Base-by-base conservation (phyloP, 108 stramenopile species). In the Nitzschia sp. region DNA sequence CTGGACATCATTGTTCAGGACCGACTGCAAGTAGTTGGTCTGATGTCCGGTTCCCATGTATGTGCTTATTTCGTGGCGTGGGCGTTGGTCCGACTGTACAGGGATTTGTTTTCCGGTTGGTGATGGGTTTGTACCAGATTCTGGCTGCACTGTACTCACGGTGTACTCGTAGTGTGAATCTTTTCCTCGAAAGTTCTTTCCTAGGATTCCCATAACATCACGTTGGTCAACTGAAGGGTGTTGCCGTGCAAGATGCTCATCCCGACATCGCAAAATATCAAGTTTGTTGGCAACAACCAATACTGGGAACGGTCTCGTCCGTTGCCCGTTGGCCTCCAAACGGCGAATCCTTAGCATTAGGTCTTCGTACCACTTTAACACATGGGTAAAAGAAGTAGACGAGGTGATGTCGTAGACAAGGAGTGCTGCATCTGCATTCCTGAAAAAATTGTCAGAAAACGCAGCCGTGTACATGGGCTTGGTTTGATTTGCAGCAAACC, bases 211-310 rank as follows among this genome's bases (percentile, higher is more conserved):
- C 84, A 93, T 76, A 37, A 93, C 85, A 72, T 78, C 53, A 26
- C 83, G 67, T 58, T 84, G 79, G 7, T 43, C 51, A 6, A 78
- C 74, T 39, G 46, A 54, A 48, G 46, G 61, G 12, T 41, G 65
- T 51, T 46, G 65, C 38, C 48, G 34, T 15, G 51, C 25, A 41
- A 50, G 39, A 51, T 57, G 14, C 15, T 50, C 55, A 10, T 66
- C 44, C 50, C 72, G 53, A 46, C 65, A 64, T 55, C 60, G 37
- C 41, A 90, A 55, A 8, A 88, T 63, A 71, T 93, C 92, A 40
- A 86, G 69, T 72, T 93, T 93, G 62, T 85, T 93, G 12, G 79
- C 92, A 17, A 88, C 89, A 51, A 93, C 80, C 38, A 93, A 65
- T 53, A 93, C 76, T 20, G 92, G 87, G 56, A 90, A 73, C 69